Percentiles rank a stretch among this genome's conserved stretches.
Conservation (phyloP, 345 rosid genomes). For the Salix viminalis region DNA sequence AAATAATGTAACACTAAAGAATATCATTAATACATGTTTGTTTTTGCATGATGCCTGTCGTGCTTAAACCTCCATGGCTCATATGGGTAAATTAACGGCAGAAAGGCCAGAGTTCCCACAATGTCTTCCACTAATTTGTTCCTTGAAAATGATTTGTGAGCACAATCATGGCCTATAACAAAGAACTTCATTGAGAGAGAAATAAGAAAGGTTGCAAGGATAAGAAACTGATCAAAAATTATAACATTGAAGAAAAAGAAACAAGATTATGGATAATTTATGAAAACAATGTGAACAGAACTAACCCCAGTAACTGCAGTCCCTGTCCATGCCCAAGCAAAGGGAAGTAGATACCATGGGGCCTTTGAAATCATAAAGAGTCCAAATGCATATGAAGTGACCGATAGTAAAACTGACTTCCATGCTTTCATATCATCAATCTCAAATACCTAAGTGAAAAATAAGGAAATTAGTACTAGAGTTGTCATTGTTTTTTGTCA, state of each 20-base stretch:
- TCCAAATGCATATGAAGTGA: conserved; percentile 74
- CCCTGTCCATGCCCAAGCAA: conserved; percentile 98
- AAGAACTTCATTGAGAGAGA: conserved; percentile 54
- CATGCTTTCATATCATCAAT: conserved; percentile 80
- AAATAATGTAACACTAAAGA: conserved; percentile 6
- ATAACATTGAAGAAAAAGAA: neutral
- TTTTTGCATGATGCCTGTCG: conserved; percentile 89
- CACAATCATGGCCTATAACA: conserved; percentile 99
- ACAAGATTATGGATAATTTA: neutral
- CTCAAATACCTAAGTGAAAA: conserved; percentile 67
- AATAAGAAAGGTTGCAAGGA: conserved; percentile 16
- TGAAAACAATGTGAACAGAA: conserved; percentile 2
- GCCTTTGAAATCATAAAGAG: conserved; percentile 77
- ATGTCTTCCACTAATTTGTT: conserved; percentile 88
- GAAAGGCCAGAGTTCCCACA: conserved; percentile 85
- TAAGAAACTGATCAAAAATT: neutral
- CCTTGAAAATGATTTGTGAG: conserved; percentile 88
- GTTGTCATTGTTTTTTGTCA: neutral
- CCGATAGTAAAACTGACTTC: conserved; percentile 75
- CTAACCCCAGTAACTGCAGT: conserved; percentile 87
- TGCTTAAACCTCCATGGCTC: conserved; percentile 98
- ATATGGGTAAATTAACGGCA: conserved; percentile 86
- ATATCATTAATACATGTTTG: conserved; percentile 63
- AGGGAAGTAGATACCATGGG: conserved; percentile 91
- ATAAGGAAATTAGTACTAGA: neutral